These are phyloP conservation scores for Coffea humblotiana DNA, from an alignment of 305 asterid species.

Conservation along the genomic window DNA sequence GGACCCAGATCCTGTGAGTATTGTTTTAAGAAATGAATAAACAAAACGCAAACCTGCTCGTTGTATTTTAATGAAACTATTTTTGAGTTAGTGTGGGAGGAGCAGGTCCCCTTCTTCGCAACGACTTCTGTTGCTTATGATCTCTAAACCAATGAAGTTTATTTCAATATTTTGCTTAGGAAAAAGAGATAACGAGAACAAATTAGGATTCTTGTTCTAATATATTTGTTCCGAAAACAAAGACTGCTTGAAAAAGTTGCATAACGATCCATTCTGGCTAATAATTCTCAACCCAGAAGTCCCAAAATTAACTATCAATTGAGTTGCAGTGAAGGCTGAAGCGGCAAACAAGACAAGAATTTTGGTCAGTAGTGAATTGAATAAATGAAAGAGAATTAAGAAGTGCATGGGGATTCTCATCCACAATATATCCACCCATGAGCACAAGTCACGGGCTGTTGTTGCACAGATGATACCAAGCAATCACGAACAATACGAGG, in stretches of 20 bases:
- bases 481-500: not conserved
- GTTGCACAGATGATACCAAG: not conserved
- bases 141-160: not conserved
- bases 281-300: not conserved
- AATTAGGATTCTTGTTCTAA: not conserved
- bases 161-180: not conserved
- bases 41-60: too few species aligned
- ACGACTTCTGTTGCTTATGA: too few species aligned
- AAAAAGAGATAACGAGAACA: not conserved
- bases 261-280: not conserved
- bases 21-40: too few species aligned
- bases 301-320: not conserved
- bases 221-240: not conserved
- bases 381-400: not conserved
- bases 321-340: not conserved
- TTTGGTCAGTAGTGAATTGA: not conserved
- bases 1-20: too few species aligned
- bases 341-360: not conserved
- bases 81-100: too few species aligned
- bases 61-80: too few species aligned
- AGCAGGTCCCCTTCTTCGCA: too few species aligned
- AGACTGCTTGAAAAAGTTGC: not conserved
- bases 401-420: not conserved
- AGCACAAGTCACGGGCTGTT: conserved; percentile 1
- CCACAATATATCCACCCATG: not conserved